phyloP scores from a whole-genome alignment of 345 rosid species.

The Corchorus olitorius region DNA sequence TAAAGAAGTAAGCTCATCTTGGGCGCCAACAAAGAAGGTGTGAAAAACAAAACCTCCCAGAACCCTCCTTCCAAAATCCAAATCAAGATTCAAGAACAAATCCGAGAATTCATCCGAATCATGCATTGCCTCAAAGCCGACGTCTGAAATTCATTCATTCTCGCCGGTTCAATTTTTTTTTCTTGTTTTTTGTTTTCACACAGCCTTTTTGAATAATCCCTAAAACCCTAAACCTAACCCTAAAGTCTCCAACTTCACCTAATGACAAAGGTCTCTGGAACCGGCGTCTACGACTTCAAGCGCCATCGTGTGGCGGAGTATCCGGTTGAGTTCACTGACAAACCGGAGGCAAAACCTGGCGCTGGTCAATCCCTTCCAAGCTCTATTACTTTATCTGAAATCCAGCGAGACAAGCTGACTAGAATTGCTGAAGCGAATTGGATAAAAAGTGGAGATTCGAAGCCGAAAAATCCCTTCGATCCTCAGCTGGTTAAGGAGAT shows the following conservation, averaged over 20 bases:
- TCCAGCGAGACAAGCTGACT: conserved; percentile 86
- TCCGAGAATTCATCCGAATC: not conserved
- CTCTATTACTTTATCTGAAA: conserved; percentile 87
- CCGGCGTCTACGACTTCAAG: conserved; percentile 96
- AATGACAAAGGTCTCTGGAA: conserved; percentile 93
- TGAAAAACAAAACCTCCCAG: too few species aligned
- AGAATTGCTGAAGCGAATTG: conserved; percentile 81
- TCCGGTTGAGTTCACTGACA: conserved; percentile 65
- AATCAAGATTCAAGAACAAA: not conserved
- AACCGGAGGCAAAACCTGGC: conserved; percentile 55
- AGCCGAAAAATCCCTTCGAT: conserved; percentile 59
- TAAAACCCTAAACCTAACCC: conserved; percentile 16
- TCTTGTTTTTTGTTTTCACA: not conserved
- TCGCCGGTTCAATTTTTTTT: not conserved
- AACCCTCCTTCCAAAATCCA: not conserved
- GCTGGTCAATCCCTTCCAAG: conserved; percentile 63
- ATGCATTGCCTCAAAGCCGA: conserved; percentile 12
- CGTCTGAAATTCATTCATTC: not conserved
- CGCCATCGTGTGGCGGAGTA: conserved; percentile 99
- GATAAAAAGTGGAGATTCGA: conserved; percentile 49
- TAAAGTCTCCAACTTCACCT: not conserved
- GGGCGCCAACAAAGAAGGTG: too few species aligned
- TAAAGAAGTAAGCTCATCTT: too few species aligned
- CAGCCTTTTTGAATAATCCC: not conserved
- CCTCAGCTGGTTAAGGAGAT: conserved; percentile 78